These are phyloP conservation scores for Adansonia gregorii DNA, from an alignment of 441 rosid genomes.

Conservation along the genomic window DNA sequence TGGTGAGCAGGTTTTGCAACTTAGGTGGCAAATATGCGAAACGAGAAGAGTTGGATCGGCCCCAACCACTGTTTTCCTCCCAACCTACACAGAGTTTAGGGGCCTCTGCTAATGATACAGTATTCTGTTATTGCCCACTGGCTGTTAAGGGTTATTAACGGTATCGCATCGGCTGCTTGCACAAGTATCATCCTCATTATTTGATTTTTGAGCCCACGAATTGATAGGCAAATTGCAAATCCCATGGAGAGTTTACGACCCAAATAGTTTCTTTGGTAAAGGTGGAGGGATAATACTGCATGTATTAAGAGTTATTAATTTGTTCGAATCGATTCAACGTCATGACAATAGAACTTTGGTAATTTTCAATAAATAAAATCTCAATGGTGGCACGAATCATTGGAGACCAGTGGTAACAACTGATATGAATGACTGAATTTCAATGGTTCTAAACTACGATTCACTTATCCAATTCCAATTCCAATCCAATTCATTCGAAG, in stretches of 20 bases:
- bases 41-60: not conserved
- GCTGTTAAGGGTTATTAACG: not conserved
- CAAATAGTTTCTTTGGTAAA: too few relatives aligned
- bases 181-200: too few relatives aligned
- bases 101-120: not conserved
- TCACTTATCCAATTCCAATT: not conserved
- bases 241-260: too few relatives aligned
- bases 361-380: too few relatives aligned
- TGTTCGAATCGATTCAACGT: too few relatives aligned
- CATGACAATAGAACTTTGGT: too few relatives aligned
- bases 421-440: not conserved
- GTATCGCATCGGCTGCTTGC: not conserved
- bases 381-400: too few relatives aligned
- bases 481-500: not conserved
- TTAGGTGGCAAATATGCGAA: not conserved
- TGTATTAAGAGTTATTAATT: too few relatives aligned
- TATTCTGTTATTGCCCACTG: not conserved
- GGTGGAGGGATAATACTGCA: too few relatives aligned
- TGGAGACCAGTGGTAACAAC: not conserved
- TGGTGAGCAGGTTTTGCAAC: not conserved
- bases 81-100: not conserved
- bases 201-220: too few relatives aligned
- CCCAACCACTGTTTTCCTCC: not conserved
- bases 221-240: too few relatives aligned
- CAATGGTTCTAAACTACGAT: not conserved